Conservation (phyloP, 768 basidiomycete genomes). For the Trametopsis cervina region DNA sequence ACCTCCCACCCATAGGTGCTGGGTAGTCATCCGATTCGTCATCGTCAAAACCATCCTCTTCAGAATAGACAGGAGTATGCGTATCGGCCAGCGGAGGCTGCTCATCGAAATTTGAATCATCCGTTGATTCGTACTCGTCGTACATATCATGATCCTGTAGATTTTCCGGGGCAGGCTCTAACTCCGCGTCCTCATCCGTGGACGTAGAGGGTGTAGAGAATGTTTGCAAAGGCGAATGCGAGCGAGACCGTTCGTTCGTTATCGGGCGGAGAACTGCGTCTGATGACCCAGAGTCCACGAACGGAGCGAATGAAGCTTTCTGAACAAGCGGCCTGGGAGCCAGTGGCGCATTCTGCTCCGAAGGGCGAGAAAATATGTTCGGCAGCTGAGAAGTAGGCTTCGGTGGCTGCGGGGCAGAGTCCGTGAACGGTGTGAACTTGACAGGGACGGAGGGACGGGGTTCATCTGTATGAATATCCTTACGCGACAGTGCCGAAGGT, state of each 20-base stretch:
- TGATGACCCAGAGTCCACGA: slow-evolving; percentile 20
- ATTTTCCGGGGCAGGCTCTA: slow-evolving; percentile 5
- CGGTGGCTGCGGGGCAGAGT: slow-evolving; percentile 14
- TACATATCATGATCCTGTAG: slow-evolving; percentile 3
- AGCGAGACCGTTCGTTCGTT: background rate
- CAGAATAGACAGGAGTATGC: slow-evolving; percentile 1
- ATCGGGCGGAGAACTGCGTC: background rate
- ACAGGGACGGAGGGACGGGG: background rate
- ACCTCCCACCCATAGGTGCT: slow-evolving; percentile 63
- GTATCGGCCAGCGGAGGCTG: background rate
- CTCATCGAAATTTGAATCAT: background rate
- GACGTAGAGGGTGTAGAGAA: slow-evolving; percentile 15
- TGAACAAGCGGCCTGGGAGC: slow-evolving; percentile 5
- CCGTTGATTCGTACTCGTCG: slow-evolving; percentile 1
- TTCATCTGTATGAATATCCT: background rate
- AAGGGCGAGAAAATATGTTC: slow-evolving; percentile 69
- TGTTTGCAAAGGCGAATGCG: slow-evolving; percentile 15
- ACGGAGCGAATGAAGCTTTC: slow-evolving; percentile 31
- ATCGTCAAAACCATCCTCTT: slow-evolving; percentile 14
- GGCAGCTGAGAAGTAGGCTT: slow-evolving; percentile 27
- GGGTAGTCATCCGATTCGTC: slow-evolving; percentile 20
- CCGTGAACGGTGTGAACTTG: slow-evolving; percentile 32
- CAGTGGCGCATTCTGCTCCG: slow-evolving; percentile 33
- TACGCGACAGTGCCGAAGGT: background rate
- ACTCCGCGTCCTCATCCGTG: slow-evolving; percentile 24